Conservation (phyloP, 495 filamentous ascomycete species). For the Hypoxylon rickii region DNA sequence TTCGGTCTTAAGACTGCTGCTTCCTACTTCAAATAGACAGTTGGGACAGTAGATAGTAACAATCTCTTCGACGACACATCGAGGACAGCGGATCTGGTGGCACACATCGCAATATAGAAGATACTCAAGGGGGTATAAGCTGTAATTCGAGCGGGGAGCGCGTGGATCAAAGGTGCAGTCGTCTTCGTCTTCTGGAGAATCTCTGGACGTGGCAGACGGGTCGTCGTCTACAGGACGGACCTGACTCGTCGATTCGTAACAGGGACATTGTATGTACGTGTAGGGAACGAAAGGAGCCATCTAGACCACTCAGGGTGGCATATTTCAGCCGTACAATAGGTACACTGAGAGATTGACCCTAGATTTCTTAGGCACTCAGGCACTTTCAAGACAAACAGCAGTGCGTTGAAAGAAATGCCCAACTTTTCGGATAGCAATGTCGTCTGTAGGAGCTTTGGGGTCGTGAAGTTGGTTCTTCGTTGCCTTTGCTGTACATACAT, state of each 20-base stretch:
- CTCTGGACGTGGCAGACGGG: constrained; percentile 38
- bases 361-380: no score
- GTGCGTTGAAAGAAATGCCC: neutral
- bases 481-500: no score
- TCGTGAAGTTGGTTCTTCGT: no score
- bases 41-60: constrained; percentile 94
- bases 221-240: constrained; percentile 48
- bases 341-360: no score
- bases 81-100: constrained; percentile 89
- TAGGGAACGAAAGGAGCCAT: constrained; percentile 86
- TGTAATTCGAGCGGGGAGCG: constrained; percentile 81
- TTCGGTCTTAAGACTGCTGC: constrained; percentile 84
- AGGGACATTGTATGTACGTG: constrained; percentile 91
- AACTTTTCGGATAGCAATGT: no score
- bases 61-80: constrained; percentile 90
- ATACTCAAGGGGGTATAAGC: constrained; percentile 90
- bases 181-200: constrained; percentile 68
- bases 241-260: constrained; percentile 63
- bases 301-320: constrained; percentile 31
- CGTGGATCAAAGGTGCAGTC: constrained; percentile 85
- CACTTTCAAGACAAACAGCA: neutral
- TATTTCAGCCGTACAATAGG: constrained; percentile 29
- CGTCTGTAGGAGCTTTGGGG: no score
- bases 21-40: constrained; percentile 93
- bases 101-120: constrained; percentile 96